A percentile compares a stretch with the other conserved stretches of the same genome.
Evolutionary conservation across 169 alveolate genomes (phyloP).

Genomic region (Eimeria necatrix): DNA sequence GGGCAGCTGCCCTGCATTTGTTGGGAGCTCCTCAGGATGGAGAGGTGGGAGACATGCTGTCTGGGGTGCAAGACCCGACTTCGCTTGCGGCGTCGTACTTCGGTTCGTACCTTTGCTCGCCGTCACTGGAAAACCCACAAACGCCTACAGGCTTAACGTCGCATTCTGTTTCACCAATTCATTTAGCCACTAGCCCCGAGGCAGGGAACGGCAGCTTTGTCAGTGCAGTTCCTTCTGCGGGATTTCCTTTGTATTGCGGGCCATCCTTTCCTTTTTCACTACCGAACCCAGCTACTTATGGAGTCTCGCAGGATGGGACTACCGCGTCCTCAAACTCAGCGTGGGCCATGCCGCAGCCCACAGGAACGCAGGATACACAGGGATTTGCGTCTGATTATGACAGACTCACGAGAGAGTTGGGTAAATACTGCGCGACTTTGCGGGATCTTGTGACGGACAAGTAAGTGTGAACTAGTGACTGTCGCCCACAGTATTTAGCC

Average conservation of each 20-base stretch:
- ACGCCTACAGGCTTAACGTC: not conserved
- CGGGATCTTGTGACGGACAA: constrained; percentile 32
- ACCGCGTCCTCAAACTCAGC: not conserved
- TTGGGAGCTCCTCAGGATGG: constrained; percentile 47
- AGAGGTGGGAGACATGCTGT: constrained; percentile 4
- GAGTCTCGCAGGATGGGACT: not conserved
- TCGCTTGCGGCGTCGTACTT: constrained; percentile 34
- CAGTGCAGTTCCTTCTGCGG: constrained; percentile 11
- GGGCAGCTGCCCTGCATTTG: not conserved
- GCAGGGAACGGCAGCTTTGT: constrained; percentile 28
- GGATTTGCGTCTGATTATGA: constrained; percentile 71
- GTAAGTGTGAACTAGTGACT: not conserved
- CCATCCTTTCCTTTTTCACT: constrained; percentile 28
- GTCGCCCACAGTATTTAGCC: not conserved
- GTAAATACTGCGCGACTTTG: constrained; percentile 43
- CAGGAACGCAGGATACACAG: constrained; percentile 19
- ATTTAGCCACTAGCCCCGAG: not conserved
- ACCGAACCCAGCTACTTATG: constrained; percentile 22
- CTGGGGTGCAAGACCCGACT: constrained; percentile 44
- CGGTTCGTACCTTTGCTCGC: constrained; percentile 34
- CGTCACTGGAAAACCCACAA: not conserved
- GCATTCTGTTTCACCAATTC: not conserved
- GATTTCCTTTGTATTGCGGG: constrained; percentile 16
- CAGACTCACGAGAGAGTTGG: constrained; percentile 70
- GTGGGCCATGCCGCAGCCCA: not conserved